These are phyloP conservation scores for Geotrichum klebahnii DNA, from an alignment of 1,139 yeast genomes.

Conservation along the genomic window DNA sequence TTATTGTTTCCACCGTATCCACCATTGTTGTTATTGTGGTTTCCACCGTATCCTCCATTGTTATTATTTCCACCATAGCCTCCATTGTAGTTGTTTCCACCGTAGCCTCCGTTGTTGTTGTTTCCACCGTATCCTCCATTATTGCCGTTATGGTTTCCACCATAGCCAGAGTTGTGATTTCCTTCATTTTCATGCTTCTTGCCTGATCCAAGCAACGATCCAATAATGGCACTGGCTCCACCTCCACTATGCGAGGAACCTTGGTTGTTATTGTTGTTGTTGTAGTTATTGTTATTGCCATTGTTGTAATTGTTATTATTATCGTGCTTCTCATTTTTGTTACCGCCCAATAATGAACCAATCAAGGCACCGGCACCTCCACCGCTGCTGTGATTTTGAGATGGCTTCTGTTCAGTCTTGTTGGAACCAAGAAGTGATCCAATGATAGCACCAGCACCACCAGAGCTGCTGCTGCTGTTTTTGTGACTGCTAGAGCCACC, in stretches of 20 bases:
- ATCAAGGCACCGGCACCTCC: conserved; percentile 8
- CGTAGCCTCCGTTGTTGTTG: conserved; percentile 5
- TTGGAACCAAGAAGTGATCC: conserved; percentile 17
- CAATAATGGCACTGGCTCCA: conserved; percentile 4
- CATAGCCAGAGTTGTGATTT: conserved; percentile 1
- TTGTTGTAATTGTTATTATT: not conserved
- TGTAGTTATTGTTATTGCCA: not conserved
- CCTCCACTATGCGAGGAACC: no score
- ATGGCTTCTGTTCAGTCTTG: conserved; percentile 1
- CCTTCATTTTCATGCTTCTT: conserved; percentile 10
- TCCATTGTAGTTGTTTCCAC: conserved; percentile 7
- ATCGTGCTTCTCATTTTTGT: not conserved
- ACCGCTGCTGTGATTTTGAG: not conserved
- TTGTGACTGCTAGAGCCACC: conserved; percentile 8
- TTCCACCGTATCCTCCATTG: conserved; percentile 3
- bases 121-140: not conserved
- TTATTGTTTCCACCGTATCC: conserved; percentile 1
- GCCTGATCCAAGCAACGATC: conserved; percentile 2
- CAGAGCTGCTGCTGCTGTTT: not conserved
- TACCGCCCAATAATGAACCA: conserved; percentile 8
- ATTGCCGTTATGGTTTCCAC: no score
- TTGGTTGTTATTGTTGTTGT: no score
- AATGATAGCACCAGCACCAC: conserved; percentile 14
- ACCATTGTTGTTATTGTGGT: conserved; percentile 1
- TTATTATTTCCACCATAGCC: not conserved